phyloP scores from a whole-genome alignment of 257 asterid genomes.

The Solanum clarkiae region DNA sequence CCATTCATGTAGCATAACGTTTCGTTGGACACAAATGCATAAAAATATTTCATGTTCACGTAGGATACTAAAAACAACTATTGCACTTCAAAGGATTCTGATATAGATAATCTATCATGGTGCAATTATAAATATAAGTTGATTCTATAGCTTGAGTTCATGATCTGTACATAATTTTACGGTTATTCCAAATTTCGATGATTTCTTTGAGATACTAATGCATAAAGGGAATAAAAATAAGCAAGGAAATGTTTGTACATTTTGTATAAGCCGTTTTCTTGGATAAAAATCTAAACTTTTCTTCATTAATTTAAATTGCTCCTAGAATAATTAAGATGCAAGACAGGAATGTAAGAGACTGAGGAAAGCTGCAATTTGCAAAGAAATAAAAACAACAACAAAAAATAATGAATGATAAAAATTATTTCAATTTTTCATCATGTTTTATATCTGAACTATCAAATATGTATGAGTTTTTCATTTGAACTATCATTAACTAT shows the following conservation, averaged over 20 bases:
- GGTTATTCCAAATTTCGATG: accelerated
- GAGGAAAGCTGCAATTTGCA: neutral
- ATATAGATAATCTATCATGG: neutral
- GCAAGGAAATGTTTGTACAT: neutral
- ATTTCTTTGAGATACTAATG: neutral
- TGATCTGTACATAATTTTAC: neutral
- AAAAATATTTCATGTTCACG: neutral
- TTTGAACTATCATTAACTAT: no score
- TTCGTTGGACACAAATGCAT: neutral
- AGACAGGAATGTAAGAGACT: neutral
- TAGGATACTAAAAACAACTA: neutral
- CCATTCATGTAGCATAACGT: no score
- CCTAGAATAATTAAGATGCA: neutral
- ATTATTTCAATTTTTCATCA: neutral
- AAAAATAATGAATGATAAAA: neutral
- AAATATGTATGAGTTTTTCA: neutral
- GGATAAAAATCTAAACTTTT: neutral
- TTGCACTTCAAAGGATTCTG: neutral
- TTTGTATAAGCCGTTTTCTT: neutral
- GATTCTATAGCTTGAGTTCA: neutral
- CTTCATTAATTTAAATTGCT: neutral
- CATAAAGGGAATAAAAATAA: neutral
- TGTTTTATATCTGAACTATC: neutral
- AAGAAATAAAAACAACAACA: neutral
- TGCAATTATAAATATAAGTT: neutral